Conservation (phyloP, 1,139 yeast genomes). For the Taiozyma sp. region DNA sequence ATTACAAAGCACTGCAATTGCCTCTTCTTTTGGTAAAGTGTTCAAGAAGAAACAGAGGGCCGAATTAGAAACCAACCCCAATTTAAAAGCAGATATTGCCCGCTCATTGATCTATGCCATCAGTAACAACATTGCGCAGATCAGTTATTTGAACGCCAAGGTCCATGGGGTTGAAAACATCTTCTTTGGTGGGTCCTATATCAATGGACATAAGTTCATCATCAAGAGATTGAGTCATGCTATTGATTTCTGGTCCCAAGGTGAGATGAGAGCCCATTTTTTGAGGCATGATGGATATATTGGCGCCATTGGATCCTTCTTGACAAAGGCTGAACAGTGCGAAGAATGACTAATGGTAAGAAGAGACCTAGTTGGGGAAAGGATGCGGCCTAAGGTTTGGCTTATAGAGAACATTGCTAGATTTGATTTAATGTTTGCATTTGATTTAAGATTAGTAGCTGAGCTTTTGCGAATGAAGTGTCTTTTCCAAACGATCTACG, state of each 20-base stretch:
- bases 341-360: not conserved
- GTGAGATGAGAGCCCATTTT: constrained; percentile 86
- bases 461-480: constrained; percentile 23
- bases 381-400: not conserved
- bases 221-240: constrained; percentile 93
- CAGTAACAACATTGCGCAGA: constrained; percentile 94
- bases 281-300: constrained; percentile 93
- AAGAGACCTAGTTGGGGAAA: not conserved
- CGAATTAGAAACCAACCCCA: constrained; percentile 31
- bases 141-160: constrained; percentile 91
- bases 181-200: constrained; percentile 95
- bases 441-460: constrained; percentile 24
- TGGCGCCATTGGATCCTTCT: constrained; percentile 96
- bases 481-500: too few species aligned
- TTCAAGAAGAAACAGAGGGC: constrained; percentile 50
- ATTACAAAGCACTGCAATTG: constrained; percentile 83
- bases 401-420: not conserved
- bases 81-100: constrained; percentile 68
- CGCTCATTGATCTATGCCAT: constrained; percentile 83
- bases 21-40: constrained; percentile 95
- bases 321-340: constrained; percentile 31
- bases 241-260: constrained; percentile 93
- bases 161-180: constrained; percentile 78
- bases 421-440: not conserved
- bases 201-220: constrained; percentile 91